These are phyloP conservation scores for Flaveria bidentis DNA, from an alignment of 129 eudicot genomes.

Conservation along the genomic window DNA sequence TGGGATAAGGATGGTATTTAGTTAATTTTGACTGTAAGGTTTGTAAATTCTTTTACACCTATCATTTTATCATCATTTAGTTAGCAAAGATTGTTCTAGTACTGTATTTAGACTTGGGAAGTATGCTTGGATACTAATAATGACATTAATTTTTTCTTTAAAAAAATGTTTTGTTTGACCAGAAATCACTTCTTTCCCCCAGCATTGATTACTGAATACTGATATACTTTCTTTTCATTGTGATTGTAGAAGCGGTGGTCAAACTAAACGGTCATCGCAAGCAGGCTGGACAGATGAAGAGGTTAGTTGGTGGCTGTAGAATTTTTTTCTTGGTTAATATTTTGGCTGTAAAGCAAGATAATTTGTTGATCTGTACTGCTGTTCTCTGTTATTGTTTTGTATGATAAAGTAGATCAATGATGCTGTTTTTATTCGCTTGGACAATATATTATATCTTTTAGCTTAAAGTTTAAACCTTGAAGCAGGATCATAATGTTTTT, in stretches of 20 bases:
- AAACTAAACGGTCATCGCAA: slow-evolving; percentile 74
- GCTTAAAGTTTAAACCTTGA: neutral
- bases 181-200: neutral
- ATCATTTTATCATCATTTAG: neutral
- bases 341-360: slow-evolving; percentile 16
- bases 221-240: slow-evolving; percentile 5
- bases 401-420: neutral
- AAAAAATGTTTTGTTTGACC: neutral
- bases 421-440: neutral
- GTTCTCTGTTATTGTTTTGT: neutral
- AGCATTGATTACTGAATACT: neutral
- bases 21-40: neutral
- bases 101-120: slow-evolving; percentile 16
- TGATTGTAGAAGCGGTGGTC: slow-evolving; percentile 39
- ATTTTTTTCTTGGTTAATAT: slow-evolving; percentile 6
- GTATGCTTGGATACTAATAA: neutral
- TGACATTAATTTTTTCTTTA: neutral
- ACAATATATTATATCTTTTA: neutral
- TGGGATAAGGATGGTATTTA: neutral
- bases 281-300: slow-evolving; percentile 93
- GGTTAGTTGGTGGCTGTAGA: slow-evolving; percentile 47
- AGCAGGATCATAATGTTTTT: neutral
- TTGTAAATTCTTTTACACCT: neutral
- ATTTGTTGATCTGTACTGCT: neutral
- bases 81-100: slow-evolving; percentile 13